These are phyloP conservation scores for Ogataea angusta DNA, from an alignment of 805 yeast genomes.

Conservation along the genomic window DNA sequence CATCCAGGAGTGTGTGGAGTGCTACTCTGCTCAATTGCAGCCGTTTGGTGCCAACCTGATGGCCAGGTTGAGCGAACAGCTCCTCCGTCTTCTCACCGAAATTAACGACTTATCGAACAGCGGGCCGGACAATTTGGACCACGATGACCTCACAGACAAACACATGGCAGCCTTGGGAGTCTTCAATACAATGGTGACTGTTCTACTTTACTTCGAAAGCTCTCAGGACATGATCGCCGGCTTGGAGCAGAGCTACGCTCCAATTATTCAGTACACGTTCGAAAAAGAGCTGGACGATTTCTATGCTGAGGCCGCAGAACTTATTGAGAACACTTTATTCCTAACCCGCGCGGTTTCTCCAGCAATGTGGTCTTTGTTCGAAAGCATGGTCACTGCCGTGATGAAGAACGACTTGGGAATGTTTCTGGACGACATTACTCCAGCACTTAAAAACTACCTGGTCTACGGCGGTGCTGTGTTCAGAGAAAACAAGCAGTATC, in stretches of 20 bases:
- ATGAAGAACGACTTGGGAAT: constrained; percentile 51
- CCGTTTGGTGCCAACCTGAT: constrained; percentile 79
- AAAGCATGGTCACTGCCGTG: constrained; percentile 38
- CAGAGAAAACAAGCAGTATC: constrained; percentile 43
- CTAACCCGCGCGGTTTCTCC: constrained; percentile 60
- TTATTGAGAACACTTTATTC: constrained; percentile 74
- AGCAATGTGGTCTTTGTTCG: constrained; percentile 71
- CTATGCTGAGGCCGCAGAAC: constrained; percentile 75
- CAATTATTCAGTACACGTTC: constrained; percentile 69
- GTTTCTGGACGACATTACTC: constrained; percentile 72
- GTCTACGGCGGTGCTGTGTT: constrained; percentile 52
- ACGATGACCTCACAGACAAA: constrained; percentile 56
- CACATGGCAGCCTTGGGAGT: constrained; percentile 84
- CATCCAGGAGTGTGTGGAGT: constrained; percentile 93
- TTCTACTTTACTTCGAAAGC: constrained; percentile 82
- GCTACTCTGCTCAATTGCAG: constrained; percentile 80
- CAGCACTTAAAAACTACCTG: constrained; percentile 71
- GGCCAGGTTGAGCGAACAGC: constrained; percentile 67
- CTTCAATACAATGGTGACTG: constrained; percentile 81
- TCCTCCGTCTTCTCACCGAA: constrained; percentile 67
- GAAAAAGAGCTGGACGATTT: constrained; percentile 70
- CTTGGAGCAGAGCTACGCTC: constrained; percentile 71
- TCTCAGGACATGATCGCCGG: constrained; percentile 63
- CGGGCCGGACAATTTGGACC: constrained; percentile 51
- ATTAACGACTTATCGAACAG: constrained; percentile 56